Evolutionary conservation across 176 grass and related monocot genomes (phyloP), one percentile per base, ranked within the genome.

Genomic region (Triticum dicoccoides): DNA sequence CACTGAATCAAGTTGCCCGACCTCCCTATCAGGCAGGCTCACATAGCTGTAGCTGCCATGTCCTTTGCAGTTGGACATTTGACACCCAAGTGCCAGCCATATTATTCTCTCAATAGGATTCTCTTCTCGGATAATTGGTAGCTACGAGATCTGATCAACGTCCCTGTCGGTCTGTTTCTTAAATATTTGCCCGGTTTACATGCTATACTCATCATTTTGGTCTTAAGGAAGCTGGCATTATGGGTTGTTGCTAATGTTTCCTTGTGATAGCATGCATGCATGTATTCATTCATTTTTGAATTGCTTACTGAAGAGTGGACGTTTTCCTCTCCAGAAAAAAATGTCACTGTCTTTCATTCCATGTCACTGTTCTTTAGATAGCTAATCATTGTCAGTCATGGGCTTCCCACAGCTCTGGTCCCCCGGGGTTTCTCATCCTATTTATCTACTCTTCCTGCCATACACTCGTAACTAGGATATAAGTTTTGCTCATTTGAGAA

Each of bases 31-130:
- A 85, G 15, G 49, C 82, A 82, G 78, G n/a, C 12, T 37, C 37
- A 80, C 38, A 80, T 58, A 77, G 13, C 70, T 82, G 78, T 91
- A 82, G 82, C 72, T 82, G 63, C 6, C 21, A 20, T 17, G 82
- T 88, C 82, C 42, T 77, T 78, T 88, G 86, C 77, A 71, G 51
- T 88, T 85, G 82, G 77, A 84, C 77, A 32, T 82, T 24, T 21
- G 38, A 82, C 77, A 72, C 51, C 65, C 82, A 88, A 54, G 54
- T 69, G 23, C 41, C 32, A 88, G 23, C 82, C 86, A 44, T 65
- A 77, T 72, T 18, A 52, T 82, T 18, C 5, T 42, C 12, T 34
- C 13, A 77, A 77, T 80, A n/a, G 59, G 51, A 39, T 61, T 69
- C 20, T 37, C 1, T 61, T 69, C 20, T 37, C 0, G 11, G 51